Conservation (phyloP, 2,329 filamentous ascomycete species). For the Epichloe gansuensis region DNA sequence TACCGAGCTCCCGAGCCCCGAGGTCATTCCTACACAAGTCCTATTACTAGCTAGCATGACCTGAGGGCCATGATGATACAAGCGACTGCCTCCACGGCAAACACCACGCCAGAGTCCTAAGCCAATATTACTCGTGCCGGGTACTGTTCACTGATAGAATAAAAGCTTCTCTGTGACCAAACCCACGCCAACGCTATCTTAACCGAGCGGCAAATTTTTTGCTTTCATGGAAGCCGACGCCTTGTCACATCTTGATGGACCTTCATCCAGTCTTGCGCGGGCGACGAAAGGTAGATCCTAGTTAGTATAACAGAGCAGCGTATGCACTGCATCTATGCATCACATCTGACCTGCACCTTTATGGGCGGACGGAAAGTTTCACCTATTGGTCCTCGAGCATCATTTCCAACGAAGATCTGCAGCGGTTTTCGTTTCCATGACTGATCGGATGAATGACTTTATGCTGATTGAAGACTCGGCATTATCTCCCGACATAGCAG, state of each 20-base stretch:
- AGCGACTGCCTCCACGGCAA: background rate
- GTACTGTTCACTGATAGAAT: background rate
- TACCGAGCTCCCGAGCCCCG: too few relatives aligned
- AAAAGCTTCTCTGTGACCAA: background rate
- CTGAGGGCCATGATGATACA: background rate
- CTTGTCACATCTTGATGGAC: background rate
- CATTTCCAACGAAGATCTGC: conserved; percentile 47
- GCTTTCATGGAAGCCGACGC: background rate
- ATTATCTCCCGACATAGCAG: conserved; percentile 32
- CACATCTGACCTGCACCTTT: background rate
- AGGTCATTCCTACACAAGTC: background rate
- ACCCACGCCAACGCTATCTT: background rate
- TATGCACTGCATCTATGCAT: background rate
- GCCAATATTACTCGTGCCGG: background rate
- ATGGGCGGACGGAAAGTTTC: background rate
- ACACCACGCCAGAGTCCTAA: background rate
- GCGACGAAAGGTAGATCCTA: background rate
- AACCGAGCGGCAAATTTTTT: background rate
- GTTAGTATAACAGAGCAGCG: background rate
- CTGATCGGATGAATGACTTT: conserved; percentile 48
- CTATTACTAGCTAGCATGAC: background rate
- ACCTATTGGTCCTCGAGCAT: conserved; percentile 8
- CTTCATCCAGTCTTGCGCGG: background rate
- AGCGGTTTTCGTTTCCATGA: conserved; percentile 42
- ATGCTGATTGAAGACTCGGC: conserved; percentile 33